Base-by-base conservation (phyloP, 768 basidiomycete species). In the Podaxis mareebaensis region DNA sequence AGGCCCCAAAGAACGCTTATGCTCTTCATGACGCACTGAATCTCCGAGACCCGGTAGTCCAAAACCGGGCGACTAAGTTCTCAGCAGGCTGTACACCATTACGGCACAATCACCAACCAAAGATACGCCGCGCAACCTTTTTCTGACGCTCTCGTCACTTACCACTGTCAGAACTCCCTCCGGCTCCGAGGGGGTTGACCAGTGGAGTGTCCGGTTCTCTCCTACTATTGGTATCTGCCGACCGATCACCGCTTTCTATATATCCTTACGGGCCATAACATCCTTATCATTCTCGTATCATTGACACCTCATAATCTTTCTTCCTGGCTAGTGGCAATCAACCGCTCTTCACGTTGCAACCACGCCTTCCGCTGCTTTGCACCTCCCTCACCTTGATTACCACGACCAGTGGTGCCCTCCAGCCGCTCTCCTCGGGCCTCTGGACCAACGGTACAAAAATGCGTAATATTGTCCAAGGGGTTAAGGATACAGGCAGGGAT, bases 261-360 rank as follows among this genome's bases (percentile, higher is more conserved):
- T 39, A 39, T 51, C 17, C 44, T 42, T 36, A 59, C 33, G 53
- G 53, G 30, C 53, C 53, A 53, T 22, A 49, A 7, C n/a, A 26
- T 51, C 38, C 49, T 51, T 60, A 60, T 60, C 58, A 38, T 39
- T 39, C 4, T 30, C 20, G 30, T 46, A n/a, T 39, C 33, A 51
- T 44, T 46, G 56, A 58, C 40, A 58, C 56, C 54, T 46, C 56
- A 44, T 42, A 11, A 51, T 60, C 28, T 51, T 60, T 33, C 46
- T 44, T 10, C n/a, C 53, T 38, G 30, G 1, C 22, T 7, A 44
- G 42, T 44, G 15, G 40, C 39, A 53, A 33, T 38, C 58, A 58
- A n/a, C 11, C n/a, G n/a, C 22, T 61, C 33, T 54, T 61, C 60
- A 61, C 60, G 60, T 61, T 61, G 60, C 15, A 38, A 5, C 60